These are phyloP conservation scores for Sphaerosporella brunnea DNA, from an alignment of 495 filamentous ascomycete species.

Conservation along the genomic window DNA sequence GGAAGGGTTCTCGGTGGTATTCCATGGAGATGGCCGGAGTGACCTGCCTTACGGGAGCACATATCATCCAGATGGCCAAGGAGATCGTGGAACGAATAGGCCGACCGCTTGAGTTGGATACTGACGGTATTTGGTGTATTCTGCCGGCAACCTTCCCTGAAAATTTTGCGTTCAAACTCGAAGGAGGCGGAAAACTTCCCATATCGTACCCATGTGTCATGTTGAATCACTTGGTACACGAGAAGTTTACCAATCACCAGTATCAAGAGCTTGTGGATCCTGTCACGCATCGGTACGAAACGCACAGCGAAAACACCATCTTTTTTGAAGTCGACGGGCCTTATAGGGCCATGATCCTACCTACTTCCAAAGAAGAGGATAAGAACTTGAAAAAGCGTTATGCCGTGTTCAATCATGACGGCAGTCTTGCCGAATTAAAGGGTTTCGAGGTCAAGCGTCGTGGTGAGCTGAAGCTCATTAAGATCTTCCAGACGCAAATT, in stretches of 20 bases:
- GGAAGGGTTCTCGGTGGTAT: conserved; percentile 97
- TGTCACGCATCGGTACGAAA: conserved; percentile 71
- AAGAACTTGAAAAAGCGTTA: conserved; percentile 99
- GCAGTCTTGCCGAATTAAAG: conserved; percentile 89
- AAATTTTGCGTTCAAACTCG: conserved; percentile 84
- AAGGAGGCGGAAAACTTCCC: conserved; percentile 83
- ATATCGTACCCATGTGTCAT: conserved; percentile 98
- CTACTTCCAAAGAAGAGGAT: conserved; percentile 94
- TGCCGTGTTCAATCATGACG: conserved; percentile 97
- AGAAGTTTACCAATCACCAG: conserved; percentile 86
- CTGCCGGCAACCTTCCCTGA: conserved; percentile 91
- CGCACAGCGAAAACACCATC: conserved; percentile 93
- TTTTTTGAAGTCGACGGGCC: conserved; percentile 99
- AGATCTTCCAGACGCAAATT: conserved; percentile 97
- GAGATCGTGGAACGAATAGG: conserved; percentile 88
- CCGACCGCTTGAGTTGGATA: conserved; percentile 90
- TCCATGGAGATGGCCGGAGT: conserved; percentile 99
- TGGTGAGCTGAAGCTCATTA: conserved; percentile 97
- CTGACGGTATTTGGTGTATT: conserved; percentile 99
- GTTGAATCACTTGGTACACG: conserved; percentile 96
- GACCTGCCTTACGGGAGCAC: conserved; percentile 89
- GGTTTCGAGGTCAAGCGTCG: conserved; percentile 95
- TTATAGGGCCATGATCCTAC: conserved; percentile 92
- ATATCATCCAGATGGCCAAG: conserved; percentile 93
- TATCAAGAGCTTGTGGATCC: conserved; percentile 79